Base-by-base conservation (phyloP, 2,329 filamentous ascomycete species). In the Claviceps sp. region DNA sequence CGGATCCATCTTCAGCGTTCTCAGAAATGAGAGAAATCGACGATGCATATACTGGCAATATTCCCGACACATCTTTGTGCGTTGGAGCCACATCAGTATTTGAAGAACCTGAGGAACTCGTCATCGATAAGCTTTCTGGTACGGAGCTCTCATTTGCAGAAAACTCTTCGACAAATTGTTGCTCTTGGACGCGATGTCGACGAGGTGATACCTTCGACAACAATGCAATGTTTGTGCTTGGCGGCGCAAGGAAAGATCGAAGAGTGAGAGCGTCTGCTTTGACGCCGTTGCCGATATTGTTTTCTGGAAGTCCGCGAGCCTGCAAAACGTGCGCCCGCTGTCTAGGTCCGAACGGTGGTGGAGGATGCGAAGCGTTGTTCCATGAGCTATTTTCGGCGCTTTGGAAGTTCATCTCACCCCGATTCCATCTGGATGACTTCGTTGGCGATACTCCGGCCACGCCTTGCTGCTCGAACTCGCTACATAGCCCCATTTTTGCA, bases 381-480 rank as follows among this genome's bases (percentile, higher is more conserved):
- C 22, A 23, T 23, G 22, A 23, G 22, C 34, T 22, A 5, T 22
- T 42, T 14, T 17, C 40, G 34, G 29, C 22, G n/a, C 14, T 22
- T 50, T 40, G 38, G 11, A 9, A 29, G 20, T 37, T 52, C 13
- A 39, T 47, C n/a, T 45, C 26, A 34, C 16, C 13, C 50, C 22
- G 46, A 14, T n/a, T 47, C 17, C 29, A 49, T 38, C 16, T 38
- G 5, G 40, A 22, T 36, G 49, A 23, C 29, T 42, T 51, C 17
- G 16, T 43, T 22, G 38, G 48, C 42, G 29, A 36, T 37, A 23
- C 5, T 7, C 23, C 40, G 3, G 40, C 29, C 22, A 23, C 22
- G 3, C 44, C 50, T 36, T 49, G 43, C 23, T 37, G 34, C 38
- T 52, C 50, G 43, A 49, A 50, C 14, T 48, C 52, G 14, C 48